Evolutionary conservation across 2,329 filamentous ascomycete genomes (phyloP).

Genomic region (Verticillium isaacii): DNA sequence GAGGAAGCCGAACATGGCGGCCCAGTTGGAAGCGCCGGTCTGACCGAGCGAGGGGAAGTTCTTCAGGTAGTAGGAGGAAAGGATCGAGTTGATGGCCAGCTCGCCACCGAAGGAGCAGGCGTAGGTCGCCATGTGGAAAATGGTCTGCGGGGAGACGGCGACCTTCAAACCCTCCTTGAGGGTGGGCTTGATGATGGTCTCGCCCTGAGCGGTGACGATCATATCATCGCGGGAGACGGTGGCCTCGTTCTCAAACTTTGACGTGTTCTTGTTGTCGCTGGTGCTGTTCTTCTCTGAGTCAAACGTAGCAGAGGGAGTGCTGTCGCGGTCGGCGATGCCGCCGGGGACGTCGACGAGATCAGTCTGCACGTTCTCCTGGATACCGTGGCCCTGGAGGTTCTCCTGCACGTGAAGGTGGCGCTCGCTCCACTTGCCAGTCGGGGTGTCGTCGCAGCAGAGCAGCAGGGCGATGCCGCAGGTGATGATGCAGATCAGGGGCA

Average conservation of each 20-base stretch:
- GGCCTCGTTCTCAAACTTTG: slow-evolving; percentile 36
- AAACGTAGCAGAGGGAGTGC: slow-evolving; percentile 17
- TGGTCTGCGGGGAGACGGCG: slow-evolving; percentile 47
- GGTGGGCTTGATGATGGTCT: slow-evolving; percentile 52
- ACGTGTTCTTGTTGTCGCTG: slow-evolving; percentile 28
- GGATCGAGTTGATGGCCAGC: slow-evolving; percentile 56
- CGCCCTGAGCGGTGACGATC: slow-evolving; percentile 48
- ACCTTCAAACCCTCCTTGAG: slow-evolving; percentile 40
- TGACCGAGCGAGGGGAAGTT: slow-evolving; percentile 55
- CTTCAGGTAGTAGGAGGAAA: slow-evolving; percentile 54
- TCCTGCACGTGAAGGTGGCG: slow-evolving; percentile 55
- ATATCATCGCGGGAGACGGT: slow-evolving; percentile 45
- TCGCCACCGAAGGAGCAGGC: slow-evolving; percentile 60
- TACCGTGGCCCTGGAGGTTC: slow-evolving; percentile 42
- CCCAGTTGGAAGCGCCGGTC: slow-evolving; percentile 55
- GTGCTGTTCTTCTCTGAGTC: slow-evolving; percentile 29
- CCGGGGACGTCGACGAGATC: slow-evolving; percentile 48
- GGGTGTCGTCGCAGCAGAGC: slow-evolving; percentile 73
- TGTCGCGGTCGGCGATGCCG: slow-evolving; percentile 34
- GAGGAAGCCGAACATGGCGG: slow-evolving; percentile 70
- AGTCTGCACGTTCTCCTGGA: slow-evolving; percentile 33
- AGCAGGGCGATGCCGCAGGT: slow-evolving; percentile 63
- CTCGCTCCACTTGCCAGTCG: slow-evolving; percentile 76
- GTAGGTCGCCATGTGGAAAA: slow-evolving; percentile 53
- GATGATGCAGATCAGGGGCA: slow-evolving; percentile 74